Percentiles rank a stretch among this genome's conserved stretches.
Conservation (phyloP, 257 asterid genomes). For the Osmanthus fragrans region DNA sequence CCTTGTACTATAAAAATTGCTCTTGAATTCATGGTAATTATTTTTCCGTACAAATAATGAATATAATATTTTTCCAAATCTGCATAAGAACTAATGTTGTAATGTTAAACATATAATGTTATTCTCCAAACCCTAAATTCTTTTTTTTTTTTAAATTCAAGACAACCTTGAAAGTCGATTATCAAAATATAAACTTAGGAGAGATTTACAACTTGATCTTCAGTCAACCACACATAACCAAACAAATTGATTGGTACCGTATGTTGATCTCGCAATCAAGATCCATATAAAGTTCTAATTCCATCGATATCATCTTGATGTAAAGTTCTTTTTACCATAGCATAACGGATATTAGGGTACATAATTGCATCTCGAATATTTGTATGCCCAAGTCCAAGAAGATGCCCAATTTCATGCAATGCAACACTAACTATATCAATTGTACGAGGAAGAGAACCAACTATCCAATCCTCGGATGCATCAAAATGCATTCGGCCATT, state of each 20-base stretch:
- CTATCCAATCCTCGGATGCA: conserved; percentile 35
- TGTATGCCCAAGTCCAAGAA: conserved; percentile 27
- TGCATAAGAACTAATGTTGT: too few relatives aligned
- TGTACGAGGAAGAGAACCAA: conserved; percentile 15
- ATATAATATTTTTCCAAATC: too few relatives aligned
- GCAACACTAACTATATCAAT: conserved; percentile 32
- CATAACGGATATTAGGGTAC: conserved; percentile 3
- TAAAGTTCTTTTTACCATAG: background rate
- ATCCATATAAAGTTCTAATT: conserved; percentile 15
- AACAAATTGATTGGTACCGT: too few relatives aligned
- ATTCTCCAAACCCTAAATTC: too few relatives aligned
- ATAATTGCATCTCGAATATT: background rate
- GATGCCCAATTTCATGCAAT: conserved; percentile 42
- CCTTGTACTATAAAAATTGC: background rate
- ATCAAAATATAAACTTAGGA: too few relatives aligned
- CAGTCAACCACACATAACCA: too few relatives aligned
- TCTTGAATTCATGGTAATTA: too few relatives aligned
- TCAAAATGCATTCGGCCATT: conserved; percentile 39
- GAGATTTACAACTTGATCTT: too few relatives aligned
- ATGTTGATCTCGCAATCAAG: background rate
- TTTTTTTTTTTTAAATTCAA: too few relatives aligned
- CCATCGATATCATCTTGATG: conserved; percentile 14
- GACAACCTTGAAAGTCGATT: too few relatives aligned
- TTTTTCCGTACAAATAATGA: too few relatives aligned
- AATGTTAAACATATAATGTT: too few relatives aligned